Conservation (phyloP, 805 yeast species). For the Tetrapisispora nanseiensis region DNA sequence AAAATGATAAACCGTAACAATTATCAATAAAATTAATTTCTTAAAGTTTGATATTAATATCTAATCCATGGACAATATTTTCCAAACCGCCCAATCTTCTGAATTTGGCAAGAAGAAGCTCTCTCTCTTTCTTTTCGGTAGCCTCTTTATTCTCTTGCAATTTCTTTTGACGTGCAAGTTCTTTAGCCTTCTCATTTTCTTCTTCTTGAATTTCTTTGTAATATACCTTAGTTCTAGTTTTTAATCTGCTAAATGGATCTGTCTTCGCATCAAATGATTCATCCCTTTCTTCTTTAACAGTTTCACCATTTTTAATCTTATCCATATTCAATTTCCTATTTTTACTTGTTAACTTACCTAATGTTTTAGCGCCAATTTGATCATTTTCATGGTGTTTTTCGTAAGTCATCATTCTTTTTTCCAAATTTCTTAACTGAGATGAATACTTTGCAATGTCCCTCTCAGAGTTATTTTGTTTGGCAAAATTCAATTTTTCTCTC, state of each 20-base stretch:
- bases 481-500: slow-evolving; percentile 66
- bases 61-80: slow-evolving; percentile 29
- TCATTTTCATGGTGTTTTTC: slow-evolving; percentile 32
- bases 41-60: slow-evolving; percentile 1
- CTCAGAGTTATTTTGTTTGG: slow-evolving; percentile 47
- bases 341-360: slow-evolving; percentile 71
- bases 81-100: slow-evolving; percentile 52
- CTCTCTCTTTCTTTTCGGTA: slow-evolving; percentile 36
- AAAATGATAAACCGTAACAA: not conserved
- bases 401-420: slow-evolving; percentile 30
- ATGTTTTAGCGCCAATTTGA: slow-evolving; percentile 35
- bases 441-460: slow-evolving; percentile 39
- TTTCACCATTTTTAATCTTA: slow-evolving; percentile 70
- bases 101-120: slow-evolving; percentile 42
- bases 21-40: not conserved
- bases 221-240: slow-evolving; percentile 78
- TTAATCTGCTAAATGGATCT: slow-evolving; percentile 85
- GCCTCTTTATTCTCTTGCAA: slow-evolving; percentile 32
- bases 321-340: slow-evolving; percentile 75
- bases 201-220: slow-evolving; percentile 47
- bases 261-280: slow-evolving; percentile 32
- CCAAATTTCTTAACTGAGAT: slow-evolving; percentile 36
- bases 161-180: slow-evolving; percentile 41
- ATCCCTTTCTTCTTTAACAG: slow-evolving; percentile 38
- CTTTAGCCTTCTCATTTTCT: slow-evolving; percentile 50